Conservation (phyloP, 768 basidiomycete genomes). For the Galerina marginata region DNA sequence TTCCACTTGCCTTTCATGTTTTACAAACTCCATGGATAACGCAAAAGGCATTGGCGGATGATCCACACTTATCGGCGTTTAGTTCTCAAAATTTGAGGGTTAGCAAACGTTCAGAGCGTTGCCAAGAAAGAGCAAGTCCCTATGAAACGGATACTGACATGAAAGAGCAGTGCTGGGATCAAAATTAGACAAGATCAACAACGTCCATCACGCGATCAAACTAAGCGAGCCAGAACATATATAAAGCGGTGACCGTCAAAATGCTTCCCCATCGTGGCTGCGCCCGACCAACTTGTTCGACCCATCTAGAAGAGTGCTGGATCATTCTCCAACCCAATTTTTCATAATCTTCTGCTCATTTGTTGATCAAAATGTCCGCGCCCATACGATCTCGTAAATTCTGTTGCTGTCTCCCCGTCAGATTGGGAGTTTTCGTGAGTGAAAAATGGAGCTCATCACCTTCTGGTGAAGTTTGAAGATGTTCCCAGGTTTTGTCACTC, state of each 20-base stretch:
- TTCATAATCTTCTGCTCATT: slow-evolving; percentile 27
- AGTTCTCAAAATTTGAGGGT: too few relatives aligned
- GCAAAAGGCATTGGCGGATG: too few relatives aligned
- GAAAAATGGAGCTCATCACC: not conserved
- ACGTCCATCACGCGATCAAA: slow-evolving; percentile 1
- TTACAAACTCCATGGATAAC: too few relatives aligned
- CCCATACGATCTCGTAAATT: slow-evolving; percentile 61
- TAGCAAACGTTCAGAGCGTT: too few relatives aligned
- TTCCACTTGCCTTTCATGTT: too few relatives aligned
- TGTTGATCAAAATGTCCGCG: slow-evolving; percentile 46
- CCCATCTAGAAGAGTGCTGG: slow-evolving; percentile 23
- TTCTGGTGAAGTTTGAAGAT: not conserved
- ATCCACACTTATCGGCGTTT: too few relatives aligned
- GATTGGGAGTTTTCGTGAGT: slow-evolving; percentile 64
- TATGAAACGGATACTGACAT: too few relatives aligned
- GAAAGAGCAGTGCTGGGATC: too few relatives aligned
- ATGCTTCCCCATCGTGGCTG: slow-evolving; percentile 38
- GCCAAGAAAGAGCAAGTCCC: too few relatives aligned
- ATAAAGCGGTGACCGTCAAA: slow-evolving; percentile 8
- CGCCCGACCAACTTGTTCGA: slow-evolving; percentile 33
- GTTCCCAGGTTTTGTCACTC: slow-evolving; percentile 35
- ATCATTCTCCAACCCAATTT: slow-evolving; percentile 21
- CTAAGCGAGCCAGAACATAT: slow-evolving; percentile 10
- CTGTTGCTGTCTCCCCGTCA: slow-evolving; percentile 70
- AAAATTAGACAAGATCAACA: not conserved